Evolutionary conservation across 345 rosid species (phyloP).

Genomic region (Linum tenue): DNA sequence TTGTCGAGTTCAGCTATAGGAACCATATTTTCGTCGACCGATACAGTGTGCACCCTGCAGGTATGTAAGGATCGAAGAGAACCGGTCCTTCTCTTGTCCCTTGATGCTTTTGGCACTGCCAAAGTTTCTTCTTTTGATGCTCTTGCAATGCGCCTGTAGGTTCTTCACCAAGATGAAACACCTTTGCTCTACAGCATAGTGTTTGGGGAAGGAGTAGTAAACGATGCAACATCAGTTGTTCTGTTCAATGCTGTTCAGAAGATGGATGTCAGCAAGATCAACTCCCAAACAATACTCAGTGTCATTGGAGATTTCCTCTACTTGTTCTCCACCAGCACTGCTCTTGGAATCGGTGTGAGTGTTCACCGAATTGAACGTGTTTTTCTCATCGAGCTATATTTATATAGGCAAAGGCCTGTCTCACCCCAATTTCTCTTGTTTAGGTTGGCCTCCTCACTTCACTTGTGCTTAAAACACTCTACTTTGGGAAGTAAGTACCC

Average conservation of each 20-base stretch:
- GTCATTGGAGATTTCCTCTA: constrained; percentile 56
- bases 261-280: constrained; percentile 45
- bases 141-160: constrained; percentile 24
- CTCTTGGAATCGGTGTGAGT: constrained; percentile 63
- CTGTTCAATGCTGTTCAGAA: constrained; percentile 77
- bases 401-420: too few relatives aligned
- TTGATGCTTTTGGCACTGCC: not conserved
- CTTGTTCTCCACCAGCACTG: constrained; percentile 71
- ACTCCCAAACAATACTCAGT: constrained; percentile 30
- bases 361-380: not conserved
- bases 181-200: constrained; percentile 80
- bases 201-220: constrained; percentile 93
- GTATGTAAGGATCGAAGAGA: constrained; percentile 25
- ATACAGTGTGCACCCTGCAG: constrained; percentile 93
- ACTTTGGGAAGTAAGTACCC: constrained; percentile 50
- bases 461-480: constrained; percentile 45
- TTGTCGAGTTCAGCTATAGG: constrained; percentile 57
- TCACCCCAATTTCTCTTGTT: not conserved
- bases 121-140: not conserved
- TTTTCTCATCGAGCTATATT: too few relatives aligned
- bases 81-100: constrained; percentile 1
- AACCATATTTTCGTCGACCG: constrained; percentile 83
- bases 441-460: constrained; percentile 77
- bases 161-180: constrained; percentile 87
- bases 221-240: constrained; percentile 84